These are phyloP conservation scores for Nephelium lappaceum DNA, from an alignment of 345 rosid species.

Conservation along the genomic window DNA sequence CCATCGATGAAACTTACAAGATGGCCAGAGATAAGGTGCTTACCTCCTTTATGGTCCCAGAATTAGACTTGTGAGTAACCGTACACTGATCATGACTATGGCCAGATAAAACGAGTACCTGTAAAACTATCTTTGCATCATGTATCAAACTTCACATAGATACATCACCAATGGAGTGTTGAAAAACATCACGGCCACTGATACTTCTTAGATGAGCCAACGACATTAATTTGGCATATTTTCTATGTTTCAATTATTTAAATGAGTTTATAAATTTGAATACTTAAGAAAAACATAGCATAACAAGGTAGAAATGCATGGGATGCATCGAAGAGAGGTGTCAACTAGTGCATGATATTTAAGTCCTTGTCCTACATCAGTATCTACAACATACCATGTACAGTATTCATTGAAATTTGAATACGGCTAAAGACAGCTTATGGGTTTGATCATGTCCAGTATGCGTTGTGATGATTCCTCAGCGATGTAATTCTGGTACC, in stretches of 20 bases:
- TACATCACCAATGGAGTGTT: neutral
- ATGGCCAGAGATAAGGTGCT: slow-evolving; percentile 18
- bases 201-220: neutral
- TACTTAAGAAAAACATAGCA: neutral
- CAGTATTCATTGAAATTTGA: slow-evolving; percentile 4
- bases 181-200: slow-evolving; percentile 7
- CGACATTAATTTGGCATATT: slow-evolving; percentile 5
- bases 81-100: slow-evolving; percentile 97
- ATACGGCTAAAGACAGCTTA: slow-evolving; percentile 39
- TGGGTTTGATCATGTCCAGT: slow-evolving; percentile 70
- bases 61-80: slow-evolving; percentile 50
- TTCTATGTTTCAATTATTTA: neutral
- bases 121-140: slow-evolving; percentile 22
- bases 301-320: neutral
- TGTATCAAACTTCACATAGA: neutral
- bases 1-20: slow-evolving; percentile 16
- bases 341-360: neutral
- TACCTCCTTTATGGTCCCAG: slow-evolving; percentile 65
- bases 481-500: slow-evolving; percentile 82
- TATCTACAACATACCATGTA: neutral
- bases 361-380: neutral
- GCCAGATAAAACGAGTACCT: slow-evolving; percentile 79
- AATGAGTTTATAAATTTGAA: neutral
- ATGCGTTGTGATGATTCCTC: slow-evolving; percentile 69
- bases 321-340: neutral